Evolutionary conservation across 768 basidiomycete species (phyloP), one percentile per base, ranked within the genome.

Genomic region (Lentinula raphanica): DNA sequence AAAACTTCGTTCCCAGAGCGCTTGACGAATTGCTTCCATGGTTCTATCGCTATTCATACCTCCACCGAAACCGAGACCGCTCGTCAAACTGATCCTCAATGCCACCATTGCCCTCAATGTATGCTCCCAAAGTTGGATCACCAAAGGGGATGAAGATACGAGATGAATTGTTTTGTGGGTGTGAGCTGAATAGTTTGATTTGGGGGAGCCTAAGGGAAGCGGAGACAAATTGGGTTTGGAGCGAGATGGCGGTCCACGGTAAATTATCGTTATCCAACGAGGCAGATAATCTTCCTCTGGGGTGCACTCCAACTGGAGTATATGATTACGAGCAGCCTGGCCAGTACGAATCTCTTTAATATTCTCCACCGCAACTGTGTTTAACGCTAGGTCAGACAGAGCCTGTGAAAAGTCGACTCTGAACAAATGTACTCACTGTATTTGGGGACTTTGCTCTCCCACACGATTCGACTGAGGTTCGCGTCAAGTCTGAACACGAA

Each of bases 311-410:
- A 88, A 87, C 64, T 86, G 85, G 49, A 82, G 77, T 53, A 87
- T 83, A 66, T 91, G 86, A 68, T 87, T 85, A 19, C 80, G 76
- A 1, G 88, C 85, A 31, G 91, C 85, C 4, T 79, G 66, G 12
- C 88, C 90, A 0, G 85, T 78, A 15, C 94, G 87, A 28, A 97
- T 81, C 67, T 96, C 94, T 55, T 91, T 88, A 69, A 97, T 90
- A 62, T 83, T 79, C 67, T 92, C 92, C 65, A 97, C 86, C 1
- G 88, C 82, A 44, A 96, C 94, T 95, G 59, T 15, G 56, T 48
- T 19, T 35, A n/a, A n/a, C n/a, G n/a, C 48, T 38, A 46, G 9
- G 11, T 13, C 11, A 40, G 38, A 46, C 25, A 45, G 51, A 49
- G 23, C 19, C 2, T 19, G 25, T 9, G 15, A 11, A 7, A 8